Evolutionary conservation across 495 filamentous ascomycete genomes (phyloP).

Genomic region (Oidiodendron maius): DNA sequence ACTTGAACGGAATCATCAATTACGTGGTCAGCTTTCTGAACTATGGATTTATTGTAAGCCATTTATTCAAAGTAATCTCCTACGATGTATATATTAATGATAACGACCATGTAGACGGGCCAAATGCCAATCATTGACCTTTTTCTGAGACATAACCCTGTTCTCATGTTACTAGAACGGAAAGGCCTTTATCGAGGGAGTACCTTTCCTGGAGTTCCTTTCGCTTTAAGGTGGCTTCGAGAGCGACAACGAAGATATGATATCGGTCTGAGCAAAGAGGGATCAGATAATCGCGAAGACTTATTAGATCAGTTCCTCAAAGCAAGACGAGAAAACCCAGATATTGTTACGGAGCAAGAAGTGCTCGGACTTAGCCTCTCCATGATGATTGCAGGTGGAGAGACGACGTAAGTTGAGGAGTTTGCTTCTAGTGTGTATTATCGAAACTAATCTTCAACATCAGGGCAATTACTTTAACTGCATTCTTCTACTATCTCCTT

Average conservation of each 20-base stretch:
- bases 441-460: no score
- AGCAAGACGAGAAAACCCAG: slow-evolving; percentile 49
- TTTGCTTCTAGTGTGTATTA: no score
- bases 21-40: slow-evolving; percentile 48
- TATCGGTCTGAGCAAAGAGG: slow-evolving; percentile 9
- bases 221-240: slow-evolving; percentile 49
- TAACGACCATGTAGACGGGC: slow-evolving; percentile 37
- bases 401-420: no score
- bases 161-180: slow-evolving; percentile 43
- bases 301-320: slow-evolving; percentile 56
- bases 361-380: slow-evolving; percentile 59
- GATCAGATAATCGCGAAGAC: slow-evolving; percentile 33
- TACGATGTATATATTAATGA: slow-evolving; percentile 15
- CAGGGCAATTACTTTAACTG: no score
- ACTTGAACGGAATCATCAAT: slow-evolving; percentile 55
- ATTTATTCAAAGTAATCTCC: slow-evolving; percentile 7
- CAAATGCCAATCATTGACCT: slow-evolving; percentile 60
- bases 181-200: slow-evolving; percentile 45
- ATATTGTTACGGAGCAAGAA: slow-evolving; percentile 59
- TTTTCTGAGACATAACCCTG: slow-evolving; percentile 53
- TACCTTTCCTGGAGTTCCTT: slow-evolving; percentile 57
- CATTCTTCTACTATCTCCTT: no score
- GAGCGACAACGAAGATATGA: slow-evolving; percentile 38
- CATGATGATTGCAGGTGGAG: slow-evolving; percentile 60
- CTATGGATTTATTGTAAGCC: slow-evolving; percentile 56